A percentile compares a stretch with the other conserved stretches of the same genome.
These are phyloP conservation scores for Pseudogymnoascus sp. DNA, from an alignment of 2,329 filamentous ascomycete genomes.

Conservation along the genomic window DNA sequence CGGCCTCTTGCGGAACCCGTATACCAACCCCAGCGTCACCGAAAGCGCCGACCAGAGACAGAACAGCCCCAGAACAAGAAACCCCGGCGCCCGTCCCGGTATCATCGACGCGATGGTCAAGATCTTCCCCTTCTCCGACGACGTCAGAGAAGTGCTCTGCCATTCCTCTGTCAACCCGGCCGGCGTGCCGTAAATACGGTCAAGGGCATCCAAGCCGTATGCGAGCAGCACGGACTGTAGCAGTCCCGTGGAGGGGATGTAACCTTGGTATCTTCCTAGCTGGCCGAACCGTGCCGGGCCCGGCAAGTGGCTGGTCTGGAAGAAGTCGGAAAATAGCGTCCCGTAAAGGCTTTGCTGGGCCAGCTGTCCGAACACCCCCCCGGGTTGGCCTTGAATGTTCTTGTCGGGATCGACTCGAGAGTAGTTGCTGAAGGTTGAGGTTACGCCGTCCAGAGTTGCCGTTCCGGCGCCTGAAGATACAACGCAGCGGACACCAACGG, in stretches of 20 bases:
- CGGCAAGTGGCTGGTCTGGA: neutral
- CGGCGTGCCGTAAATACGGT: neutral
- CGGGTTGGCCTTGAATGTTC: neutral
- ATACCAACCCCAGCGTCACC: neutral
- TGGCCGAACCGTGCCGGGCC: neutral
- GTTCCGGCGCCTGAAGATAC: neutral
- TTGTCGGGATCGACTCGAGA: neutral
- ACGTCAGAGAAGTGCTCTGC: neutral
- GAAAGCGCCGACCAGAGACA: neutral
- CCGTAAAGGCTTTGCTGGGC: neutral
- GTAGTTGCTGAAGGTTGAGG: neutral
- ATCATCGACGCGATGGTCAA: neutral
- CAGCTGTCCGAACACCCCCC: neutral
- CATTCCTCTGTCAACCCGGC: neutral
- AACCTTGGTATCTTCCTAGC: neutral
- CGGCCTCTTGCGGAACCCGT: constrained; percentile 1
- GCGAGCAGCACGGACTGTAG: neutral
- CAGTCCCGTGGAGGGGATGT: neutral
- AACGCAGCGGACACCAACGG: neutral
- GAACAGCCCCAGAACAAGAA: neutral
- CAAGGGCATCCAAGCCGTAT: neutral
- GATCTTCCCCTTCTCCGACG: neutral
- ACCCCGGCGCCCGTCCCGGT: neutral
- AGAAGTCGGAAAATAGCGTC: neutral
- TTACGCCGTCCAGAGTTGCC: neutral